phyloP scores from a whole-genome alignment of 371 early-diverging fungal species.

The Zychaea mexicana region DNA sequence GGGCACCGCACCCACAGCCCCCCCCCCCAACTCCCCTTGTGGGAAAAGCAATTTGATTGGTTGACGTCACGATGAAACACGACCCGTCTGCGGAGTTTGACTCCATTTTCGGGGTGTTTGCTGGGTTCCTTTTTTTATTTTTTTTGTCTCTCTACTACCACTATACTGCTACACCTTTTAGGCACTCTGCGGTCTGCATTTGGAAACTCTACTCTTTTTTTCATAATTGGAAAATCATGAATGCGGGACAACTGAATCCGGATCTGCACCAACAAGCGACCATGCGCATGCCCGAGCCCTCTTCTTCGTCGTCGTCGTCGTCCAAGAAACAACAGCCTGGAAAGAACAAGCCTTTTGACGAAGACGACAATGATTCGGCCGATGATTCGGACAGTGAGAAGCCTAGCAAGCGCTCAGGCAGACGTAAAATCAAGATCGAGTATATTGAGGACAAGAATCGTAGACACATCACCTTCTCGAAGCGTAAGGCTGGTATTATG shows the following conservation, averaged over 20 bases:
- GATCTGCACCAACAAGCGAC: constrained; percentile 7
- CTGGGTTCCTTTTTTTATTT: not conserved
- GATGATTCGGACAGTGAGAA: constrained; percentile 47
- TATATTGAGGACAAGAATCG: constrained; percentile 96
- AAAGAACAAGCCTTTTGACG: constrained; percentile 13
- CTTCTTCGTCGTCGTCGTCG: not conserved
- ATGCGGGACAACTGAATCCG: constrained; percentile 5
- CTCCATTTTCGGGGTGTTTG: not conserved
- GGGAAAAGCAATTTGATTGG: not conserved
- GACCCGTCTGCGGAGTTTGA: not conserved
- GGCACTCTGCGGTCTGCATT: constrained; percentile 6
- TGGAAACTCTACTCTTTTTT: constrained; percentile 5
- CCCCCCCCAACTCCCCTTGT: no score
- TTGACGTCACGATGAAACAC: not conserved
- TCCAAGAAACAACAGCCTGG: not conserved
- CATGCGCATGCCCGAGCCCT: constrained; percentile 7
- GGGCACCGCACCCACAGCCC: no score
- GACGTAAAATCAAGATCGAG: constrained; percentile 97
- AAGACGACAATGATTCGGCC: constrained; percentile 37
- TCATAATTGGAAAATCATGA: constrained; percentile 7
- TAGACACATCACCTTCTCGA: constrained; percentile 97
- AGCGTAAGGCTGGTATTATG: constrained; percentile 99
- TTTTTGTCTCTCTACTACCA: not conserved
- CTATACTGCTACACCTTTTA: not conserved
- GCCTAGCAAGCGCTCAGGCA: constrained; percentile 71